A percentile compares a stretch with the other conserved stretches of the same genome.
phyloP scores from a whole-genome alignment of 163 green algal genomes.

The Botryococcus braunii region DNA sequence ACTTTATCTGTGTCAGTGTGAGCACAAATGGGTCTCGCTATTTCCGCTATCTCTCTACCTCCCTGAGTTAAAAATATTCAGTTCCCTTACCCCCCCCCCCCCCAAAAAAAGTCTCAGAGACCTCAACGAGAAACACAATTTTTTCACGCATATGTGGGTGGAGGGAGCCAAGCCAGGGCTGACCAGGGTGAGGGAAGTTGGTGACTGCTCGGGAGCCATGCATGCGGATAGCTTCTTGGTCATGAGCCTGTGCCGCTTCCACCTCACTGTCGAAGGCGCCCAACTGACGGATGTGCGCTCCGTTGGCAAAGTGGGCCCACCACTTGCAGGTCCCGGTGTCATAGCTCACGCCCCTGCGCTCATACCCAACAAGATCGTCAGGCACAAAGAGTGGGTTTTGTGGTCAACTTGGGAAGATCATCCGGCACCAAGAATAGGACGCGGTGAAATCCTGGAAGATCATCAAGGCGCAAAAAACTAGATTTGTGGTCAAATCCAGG shows the following conservation, averaged over 20 bases:
- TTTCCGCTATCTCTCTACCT: too few species aligned
- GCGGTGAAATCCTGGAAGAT: neutral
- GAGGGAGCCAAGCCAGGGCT: too few species aligned
- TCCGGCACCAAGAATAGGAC: neutral
- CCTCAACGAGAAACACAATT: too few species aligned
- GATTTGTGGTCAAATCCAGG: neutral
- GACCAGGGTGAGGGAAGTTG: too few species aligned
- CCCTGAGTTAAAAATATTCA: too few species aligned
- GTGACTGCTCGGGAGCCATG: constrained; percentile 52
- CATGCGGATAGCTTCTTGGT: constrained; percentile 48
- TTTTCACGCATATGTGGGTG: too few species aligned
- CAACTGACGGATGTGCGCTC: constrained; percentile 3
- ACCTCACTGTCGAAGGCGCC: constrained; percentile 15
- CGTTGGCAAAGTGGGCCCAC: constrained; percentile 9
- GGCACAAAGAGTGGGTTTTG: neutral
- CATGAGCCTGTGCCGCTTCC: constrained; percentile 13
- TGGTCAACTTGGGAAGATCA: neutral
- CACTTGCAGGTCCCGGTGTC: neutral
- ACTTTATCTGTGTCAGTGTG: too few species aligned
- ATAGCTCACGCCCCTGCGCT: constrained; percentile 2
- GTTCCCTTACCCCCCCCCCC: too few species aligned
- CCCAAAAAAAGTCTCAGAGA: too few species aligned
- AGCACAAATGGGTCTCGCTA: too few species aligned
- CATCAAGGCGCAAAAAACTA: neutral
- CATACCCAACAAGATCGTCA: neutral